Base-by-base conservation (phyloP, 176 grass and related monocot genomes). In the Phoenix roebelenii region DNA sequence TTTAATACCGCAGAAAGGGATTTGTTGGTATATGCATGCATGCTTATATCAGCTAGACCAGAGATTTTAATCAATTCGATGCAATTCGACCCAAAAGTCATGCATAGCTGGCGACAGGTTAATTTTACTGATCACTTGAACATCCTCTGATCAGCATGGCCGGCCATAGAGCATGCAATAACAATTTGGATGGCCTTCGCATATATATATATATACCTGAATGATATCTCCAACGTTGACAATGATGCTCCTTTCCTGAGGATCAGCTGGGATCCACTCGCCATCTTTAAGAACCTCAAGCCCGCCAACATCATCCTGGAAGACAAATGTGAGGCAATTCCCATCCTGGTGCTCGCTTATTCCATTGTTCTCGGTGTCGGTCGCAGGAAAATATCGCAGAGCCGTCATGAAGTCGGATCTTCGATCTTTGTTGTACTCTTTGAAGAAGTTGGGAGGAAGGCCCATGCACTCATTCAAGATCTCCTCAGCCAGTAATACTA, bases 391-490 rank as follows among this genome's bases (percentile, higher is more conserved):
- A 59, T 85, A 85, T n/a, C 75, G 74, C 4, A 74, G 15, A 56
- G 64, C 54, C 15, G 25, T 10, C 55, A 90, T 49, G 58, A 90
- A 64, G 55, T 90, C 79, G 54, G 63, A 74, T 59, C 49, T n/a
- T 10, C 79, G 79, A 72, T 58, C 74, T 25, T 25, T 19, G 64
- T 83, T 90, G 87, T 57, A 85, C 4, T 22, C 64, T 0, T 16
- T 48, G 49, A 85, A 67, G 72, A 71, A 80, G 35, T 80, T 77
- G 6, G 18, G 55, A 1, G 75, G 82, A 25, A 83, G 71, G n/a
- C 63, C 72, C 87, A 90, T 90, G 75, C 75, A 85, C 18, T 90
- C 65, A 67, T 74, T 90, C n/a, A 86, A 15, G 59, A 83, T 64
- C 18, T 85, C 68, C 52, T 80, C 72, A 39, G 86, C 18, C 16